phyloP scores from a whole-genome alignment of 1,139 yeast genomes.

The Candida tropicalis region DNA sequence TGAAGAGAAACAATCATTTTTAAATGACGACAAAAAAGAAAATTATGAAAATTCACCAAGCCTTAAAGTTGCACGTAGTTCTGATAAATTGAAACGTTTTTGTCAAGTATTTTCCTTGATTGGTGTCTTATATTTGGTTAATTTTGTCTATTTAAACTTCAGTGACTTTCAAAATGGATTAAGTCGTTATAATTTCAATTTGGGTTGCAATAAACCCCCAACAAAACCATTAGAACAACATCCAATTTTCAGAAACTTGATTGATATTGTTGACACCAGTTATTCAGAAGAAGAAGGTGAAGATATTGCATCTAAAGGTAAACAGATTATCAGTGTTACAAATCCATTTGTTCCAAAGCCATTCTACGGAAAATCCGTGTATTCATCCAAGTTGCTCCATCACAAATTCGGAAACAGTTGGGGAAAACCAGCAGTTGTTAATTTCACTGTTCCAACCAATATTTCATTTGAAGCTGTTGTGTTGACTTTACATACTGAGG shows the following conservation, averaged over 20 bases:
- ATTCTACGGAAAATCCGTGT: conserved; percentile 33
- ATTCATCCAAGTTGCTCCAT: conserved; percentile 27
- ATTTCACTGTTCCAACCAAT: conserved; percentile 30
- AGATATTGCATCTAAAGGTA: conserved; percentile 7
- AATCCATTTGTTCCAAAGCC: conserved; percentile 33
- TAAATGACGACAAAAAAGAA: background rate
- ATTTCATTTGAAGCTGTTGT: conserved; percentile 60
- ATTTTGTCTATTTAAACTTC: background rate
- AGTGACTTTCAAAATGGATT: background rate
- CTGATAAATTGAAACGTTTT: background rate
- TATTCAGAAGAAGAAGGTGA: background rate
- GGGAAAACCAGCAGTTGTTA: conserved; percentile 34
- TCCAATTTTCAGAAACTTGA: conserved; percentile 11
- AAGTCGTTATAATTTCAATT: background rate
- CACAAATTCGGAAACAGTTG: conserved; percentile 42
- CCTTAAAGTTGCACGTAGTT: background rate
- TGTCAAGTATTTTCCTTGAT: conserved; percentile 1
- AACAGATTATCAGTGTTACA: conserved; percentile 28
- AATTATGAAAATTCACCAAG: background rate
- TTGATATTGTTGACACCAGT: conserved; percentile 8
- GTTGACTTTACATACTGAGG: conserved; percentile 58
- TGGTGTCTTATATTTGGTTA: conserved; percentile 3
- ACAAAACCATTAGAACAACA: conserved; percentile 6
- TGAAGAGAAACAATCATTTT: conserved; percentile 1
- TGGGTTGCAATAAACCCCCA: background rate